Evolutionary conservation across 345 rosid genomes (phyloP).

Genomic region (Aquilaria yunnanensis): DNA sequence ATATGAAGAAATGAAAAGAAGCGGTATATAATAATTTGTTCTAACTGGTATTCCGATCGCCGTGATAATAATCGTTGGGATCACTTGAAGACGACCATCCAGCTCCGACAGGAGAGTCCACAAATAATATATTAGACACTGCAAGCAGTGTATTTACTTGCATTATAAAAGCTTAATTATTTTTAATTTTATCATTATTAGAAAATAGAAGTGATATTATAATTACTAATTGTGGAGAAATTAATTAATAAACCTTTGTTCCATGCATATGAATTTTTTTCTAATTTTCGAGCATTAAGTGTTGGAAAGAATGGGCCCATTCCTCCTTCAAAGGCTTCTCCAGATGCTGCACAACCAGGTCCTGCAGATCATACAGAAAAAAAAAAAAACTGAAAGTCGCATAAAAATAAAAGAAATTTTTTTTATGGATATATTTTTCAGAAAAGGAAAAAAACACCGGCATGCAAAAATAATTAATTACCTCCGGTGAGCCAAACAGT

Average conservation of each 20-base stretch:
- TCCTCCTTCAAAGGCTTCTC: background rate
- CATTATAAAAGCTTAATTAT: no score
- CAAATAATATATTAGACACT: constrained; percentile 1
- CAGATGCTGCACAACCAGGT: background rate
- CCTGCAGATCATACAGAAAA: background rate
- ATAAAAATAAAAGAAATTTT: no score
- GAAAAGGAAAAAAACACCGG: no score
- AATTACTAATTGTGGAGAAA: background rate
- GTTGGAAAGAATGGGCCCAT: constrained; percentile 1
- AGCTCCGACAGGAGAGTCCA: background rate
- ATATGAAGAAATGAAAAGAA: no score
- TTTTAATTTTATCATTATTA: no score
- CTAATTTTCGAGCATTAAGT: background rate
- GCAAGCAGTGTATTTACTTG: background rate
- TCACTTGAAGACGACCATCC: constrained; percentile 1
- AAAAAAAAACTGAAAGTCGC: no score
- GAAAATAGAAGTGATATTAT: no score
- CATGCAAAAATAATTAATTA: background rate
- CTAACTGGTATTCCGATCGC: constrained; percentile 2
- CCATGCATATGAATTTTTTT: constrained; percentile 4
- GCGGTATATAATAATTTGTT: no score
- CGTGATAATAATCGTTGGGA: background rate
- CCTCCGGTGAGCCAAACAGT: constrained; percentile 1
- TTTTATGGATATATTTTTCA: no score
- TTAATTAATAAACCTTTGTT: background rate